Percentiles rank a stretch among this genome's conserved stretches.
phyloP scores from a whole-genome alignment of 345 rosid species.

The Melaleuca quinquenervia region DNA sequence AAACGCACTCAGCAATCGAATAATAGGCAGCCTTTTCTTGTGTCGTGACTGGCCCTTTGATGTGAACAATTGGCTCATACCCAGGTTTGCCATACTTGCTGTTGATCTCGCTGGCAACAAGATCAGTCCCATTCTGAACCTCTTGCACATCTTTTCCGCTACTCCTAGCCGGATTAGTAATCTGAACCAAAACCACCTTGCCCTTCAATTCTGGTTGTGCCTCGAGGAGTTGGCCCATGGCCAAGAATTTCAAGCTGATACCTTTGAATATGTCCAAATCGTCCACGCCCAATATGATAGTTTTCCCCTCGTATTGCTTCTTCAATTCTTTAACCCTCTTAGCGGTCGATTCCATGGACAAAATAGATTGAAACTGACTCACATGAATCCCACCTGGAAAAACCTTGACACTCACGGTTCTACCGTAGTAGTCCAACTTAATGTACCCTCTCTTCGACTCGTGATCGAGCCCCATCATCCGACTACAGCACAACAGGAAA shows the following conservation, averaged over 20 bases:
- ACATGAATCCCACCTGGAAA: constrained; percentile 63
- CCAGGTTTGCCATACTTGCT: constrained; percentile 33
- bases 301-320: constrained; percentile 35
- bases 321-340: constrained; percentile 42
- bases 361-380: constrained; percentile 44
- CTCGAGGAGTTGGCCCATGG: constrained; percentile 53
- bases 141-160: constrained; percentile 65
- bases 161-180: constrained; percentile 72
- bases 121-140: constrained; percentile 28
- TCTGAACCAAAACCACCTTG: constrained; percentile 59
- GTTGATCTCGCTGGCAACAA: constrained; percentile 36
- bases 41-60: constrained; percentile 41
- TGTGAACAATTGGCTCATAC: constrained; percentile 49
- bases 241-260: constrained; percentile 55
- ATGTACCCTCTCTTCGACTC: constrained; percentile 75
- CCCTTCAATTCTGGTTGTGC: constrained; percentile 24
- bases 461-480: constrained; percentile 68
- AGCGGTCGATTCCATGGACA: constrained; percentile 26
- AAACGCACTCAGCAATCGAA: constrained; percentile 61
- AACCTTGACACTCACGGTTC: constrained; percentile 68
- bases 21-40: constrained; percentile 60
- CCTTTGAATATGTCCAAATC: constrained; percentile 80
- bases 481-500: constrained; percentile 73
- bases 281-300: constrained; percentile 64
- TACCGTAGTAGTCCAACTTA: constrained; percentile 65